A percentile compares a stretch with the other conserved stretches of the same genome.
These are phyloP conservation scores for Fusarium humuli DNA, from an alignment of 2,329 filamentous ascomycete species.

Conservation along the genomic window DNA sequence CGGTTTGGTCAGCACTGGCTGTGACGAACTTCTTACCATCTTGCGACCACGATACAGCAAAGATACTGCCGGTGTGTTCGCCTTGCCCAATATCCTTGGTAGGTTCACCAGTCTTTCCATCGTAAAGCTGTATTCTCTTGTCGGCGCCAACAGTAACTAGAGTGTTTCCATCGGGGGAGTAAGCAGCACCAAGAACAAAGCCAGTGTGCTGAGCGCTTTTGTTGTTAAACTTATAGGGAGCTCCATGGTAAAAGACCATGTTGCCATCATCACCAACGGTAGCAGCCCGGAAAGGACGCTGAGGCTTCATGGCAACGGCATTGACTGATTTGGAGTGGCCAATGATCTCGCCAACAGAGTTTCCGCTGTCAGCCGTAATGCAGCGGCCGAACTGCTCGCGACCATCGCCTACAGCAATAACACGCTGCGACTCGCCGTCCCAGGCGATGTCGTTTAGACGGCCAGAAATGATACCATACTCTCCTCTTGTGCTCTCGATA, in stretches of 20 bases:
- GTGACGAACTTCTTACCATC: conserved; percentile 91
- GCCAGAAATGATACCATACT: conserved; percentile 94
- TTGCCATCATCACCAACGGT: conserved; percentile 92
- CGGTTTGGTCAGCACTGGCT: conserved; percentile 92
- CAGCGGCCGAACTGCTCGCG: conserved; percentile 94
- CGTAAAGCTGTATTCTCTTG: conserved; percentile 91
- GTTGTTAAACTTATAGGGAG: conserved; percentile 95
- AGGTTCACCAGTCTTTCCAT: conserved; percentile 93
- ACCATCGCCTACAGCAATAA: conserved; percentile 96
- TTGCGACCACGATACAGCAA: conserved; percentile 88
- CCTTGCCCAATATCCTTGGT: conserved; percentile 81
- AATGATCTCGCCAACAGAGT: conserved; percentile 92
- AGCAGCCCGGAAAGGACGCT: conserved; percentile 89
- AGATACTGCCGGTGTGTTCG: conserved; percentile 93
- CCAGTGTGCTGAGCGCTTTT: conserved; percentile 85
- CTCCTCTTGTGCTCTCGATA: conserved; percentile 86
- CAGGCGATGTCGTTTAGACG: conserved; percentile 96
- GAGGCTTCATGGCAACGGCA: conserved; percentile 86
- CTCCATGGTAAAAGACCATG: conserved; percentile 92
- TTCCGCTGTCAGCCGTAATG: conserved; percentile 95
- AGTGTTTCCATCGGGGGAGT: conserved; percentile 85
- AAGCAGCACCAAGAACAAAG: conserved; percentile 88
- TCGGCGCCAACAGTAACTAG: conserved; percentile 95
- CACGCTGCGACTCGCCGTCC: conserved; percentile 95
- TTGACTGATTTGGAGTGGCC: conserved; percentile 94